phyloP scores from a whole-genome alignment of 495 filamentous ascomycete genomes.

The Penicillium canescens region DNA sequence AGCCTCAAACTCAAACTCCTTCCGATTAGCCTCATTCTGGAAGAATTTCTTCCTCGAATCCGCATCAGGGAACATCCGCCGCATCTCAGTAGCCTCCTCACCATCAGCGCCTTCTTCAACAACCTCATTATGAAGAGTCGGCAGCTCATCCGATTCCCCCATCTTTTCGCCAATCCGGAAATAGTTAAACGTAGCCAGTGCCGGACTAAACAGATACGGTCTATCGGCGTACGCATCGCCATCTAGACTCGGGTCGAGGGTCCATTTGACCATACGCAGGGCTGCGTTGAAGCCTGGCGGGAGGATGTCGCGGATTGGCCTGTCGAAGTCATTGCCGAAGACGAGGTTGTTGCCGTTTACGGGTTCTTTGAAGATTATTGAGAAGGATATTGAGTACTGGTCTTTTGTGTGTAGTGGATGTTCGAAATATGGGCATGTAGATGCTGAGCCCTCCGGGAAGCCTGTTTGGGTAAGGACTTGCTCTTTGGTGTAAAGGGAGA shows the following conservation, averaged over 20 bases:
- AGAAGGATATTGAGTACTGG: conserved; percentile 78
- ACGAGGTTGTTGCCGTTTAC: conserved; percentile 74
- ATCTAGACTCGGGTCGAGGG: conserved; percentile 83
- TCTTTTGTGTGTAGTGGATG: conserved; percentile 66
- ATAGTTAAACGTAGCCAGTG: conserved; percentile 70
- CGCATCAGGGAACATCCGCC: conserved; percentile 49
- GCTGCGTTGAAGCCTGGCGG: conserved; percentile 82
- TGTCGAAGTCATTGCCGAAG: conserved; percentile 92
- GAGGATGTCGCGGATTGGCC: conserved; percentile 79
- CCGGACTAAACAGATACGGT: conserved; percentile 81
- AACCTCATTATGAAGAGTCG: conserved; percentile 39
- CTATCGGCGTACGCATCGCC: conserved; percentile 84
- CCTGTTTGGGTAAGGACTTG: conserved; percentile 46
- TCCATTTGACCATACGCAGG: conserved; percentile 80
- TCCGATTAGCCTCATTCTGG: conserved; percentile 43
- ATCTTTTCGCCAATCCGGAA: conserved; percentile 63
- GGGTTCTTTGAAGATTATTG: conserved; percentile 65
- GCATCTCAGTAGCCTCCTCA: conserved; percentile 47
- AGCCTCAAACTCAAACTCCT: conserved; percentile 56
- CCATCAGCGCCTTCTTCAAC: conserved; percentile 72
- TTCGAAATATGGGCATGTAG: conserved; percentile 72
- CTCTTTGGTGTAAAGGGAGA: conserved; percentile 3
- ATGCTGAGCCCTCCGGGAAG: conserved; percentile 57
- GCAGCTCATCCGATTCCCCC: conserved; percentile 10
- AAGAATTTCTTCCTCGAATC: conserved; percentile 63